These are phyloP conservation scores for Pezicula rhizophila DNA, from an alignment of 2,329 filamentous ascomycete species.

Conservation along the genomic window DNA sequence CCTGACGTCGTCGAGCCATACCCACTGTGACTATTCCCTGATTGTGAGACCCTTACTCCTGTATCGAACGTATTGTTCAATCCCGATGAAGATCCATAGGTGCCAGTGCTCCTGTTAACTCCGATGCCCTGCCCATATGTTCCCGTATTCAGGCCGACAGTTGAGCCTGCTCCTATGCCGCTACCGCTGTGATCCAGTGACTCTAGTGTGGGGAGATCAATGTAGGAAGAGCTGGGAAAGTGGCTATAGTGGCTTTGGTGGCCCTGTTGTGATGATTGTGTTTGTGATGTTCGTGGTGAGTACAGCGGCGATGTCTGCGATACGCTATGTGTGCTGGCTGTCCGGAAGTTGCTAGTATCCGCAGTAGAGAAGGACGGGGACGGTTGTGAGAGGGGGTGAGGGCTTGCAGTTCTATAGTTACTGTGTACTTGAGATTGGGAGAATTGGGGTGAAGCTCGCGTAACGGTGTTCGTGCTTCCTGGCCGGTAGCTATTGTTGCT, in stretches of 20 bases:
- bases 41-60: not conserved
- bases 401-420: constrained; percentile 24
- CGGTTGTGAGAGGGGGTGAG: constrained; percentile 22
- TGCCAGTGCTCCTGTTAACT: constrained; percentile 10
- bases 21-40: not conserved
- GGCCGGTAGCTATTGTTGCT: constrained; percentile 16
- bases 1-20: constrained; percentile 1
- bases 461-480: constrained; percentile 16
- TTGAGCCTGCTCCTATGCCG: constrained; percentile 3
- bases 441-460: constrained; percentile 24
- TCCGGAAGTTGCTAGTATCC: constrained; percentile 17
- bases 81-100: constrained; percentile 6
- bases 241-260: constrained; percentile 24
- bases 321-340: constrained; percentile 13
- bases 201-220: constrained; percentile 25
- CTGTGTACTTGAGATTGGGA: constrained; percentile 22
- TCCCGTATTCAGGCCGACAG: constrained; percentile 4
- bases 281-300: constrained; percentile 9
- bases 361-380: constrained; percentile 23
- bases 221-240: constrained; percentile 23
- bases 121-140: constrained; percentile 15
- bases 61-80: constrained; percentile 15
- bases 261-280: constrained; percentile 21
- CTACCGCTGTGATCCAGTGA: constrained; percentile 19
- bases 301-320: constrained; percentile 19